phyloP scores from a whole-genome alignment of 371 early-diverging fungal species.

The Mortierella sp. region DNA sequence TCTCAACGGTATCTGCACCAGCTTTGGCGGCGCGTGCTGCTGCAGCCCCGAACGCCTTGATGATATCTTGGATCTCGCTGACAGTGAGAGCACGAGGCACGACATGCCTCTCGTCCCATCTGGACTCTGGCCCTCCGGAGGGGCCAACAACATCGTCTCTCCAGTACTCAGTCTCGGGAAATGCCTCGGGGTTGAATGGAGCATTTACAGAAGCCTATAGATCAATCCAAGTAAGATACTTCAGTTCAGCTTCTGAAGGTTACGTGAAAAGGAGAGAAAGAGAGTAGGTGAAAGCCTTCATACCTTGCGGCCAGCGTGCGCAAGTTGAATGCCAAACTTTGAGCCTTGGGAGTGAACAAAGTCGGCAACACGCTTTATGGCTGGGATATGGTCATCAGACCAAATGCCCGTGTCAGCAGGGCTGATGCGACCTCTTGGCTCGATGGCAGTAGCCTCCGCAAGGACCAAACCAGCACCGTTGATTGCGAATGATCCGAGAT shows the following conservation, averaged over 20 bases:
- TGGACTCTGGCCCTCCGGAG: conserved; percentile 60
- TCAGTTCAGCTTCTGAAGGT: neutral
- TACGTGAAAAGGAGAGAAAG: neutral
- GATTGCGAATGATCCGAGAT: conserved; percentile 78
- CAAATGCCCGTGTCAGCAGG: conserved; percentile 85
- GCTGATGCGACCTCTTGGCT: conserved; percentile 82
- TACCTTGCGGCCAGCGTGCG: conserved; percentile 86
- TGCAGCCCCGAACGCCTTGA: conserved; percentile 75
- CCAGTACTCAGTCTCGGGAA: conserved; percentile 73
- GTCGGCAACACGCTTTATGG: conserved; percentile 71
- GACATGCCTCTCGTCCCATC: conserved; percentile 59
- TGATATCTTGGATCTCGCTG: conserved; percentile 71
- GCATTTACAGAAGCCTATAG: conserved; percentile 65
- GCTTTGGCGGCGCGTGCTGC: conserved; percentile 78
- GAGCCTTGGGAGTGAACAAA: conserved; percentile 78
- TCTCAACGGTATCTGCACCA: conserved; percentile 88
- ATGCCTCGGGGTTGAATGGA: conserved; percentile 21
- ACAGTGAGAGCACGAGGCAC: conserved; percentile 71
- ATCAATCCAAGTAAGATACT: neutral
- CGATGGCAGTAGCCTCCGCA: conserved; percentile 86
- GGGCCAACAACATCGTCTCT: conserved; percentile 81
- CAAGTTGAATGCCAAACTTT: conserved; percentile 81
- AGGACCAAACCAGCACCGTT: conserved; percentile 83
- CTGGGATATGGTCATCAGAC: conserved; percentile 82
- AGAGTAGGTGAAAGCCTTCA: neutral